Evolutionary conservation across 192 early-diverging fungal species (phyloP).

Genomic region (Mortierella claussenii): DNA sequence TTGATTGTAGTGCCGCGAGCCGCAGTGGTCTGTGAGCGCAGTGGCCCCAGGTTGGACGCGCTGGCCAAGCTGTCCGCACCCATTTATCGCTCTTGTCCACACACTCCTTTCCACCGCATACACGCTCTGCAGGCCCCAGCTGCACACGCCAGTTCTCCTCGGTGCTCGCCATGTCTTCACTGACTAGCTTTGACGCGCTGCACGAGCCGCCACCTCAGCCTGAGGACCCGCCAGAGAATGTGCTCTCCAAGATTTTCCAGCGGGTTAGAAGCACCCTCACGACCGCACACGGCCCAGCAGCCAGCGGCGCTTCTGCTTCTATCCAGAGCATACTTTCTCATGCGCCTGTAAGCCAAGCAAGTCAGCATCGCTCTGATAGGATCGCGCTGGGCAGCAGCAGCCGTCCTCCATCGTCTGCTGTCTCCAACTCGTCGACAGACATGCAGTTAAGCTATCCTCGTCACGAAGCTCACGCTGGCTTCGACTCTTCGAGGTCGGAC

Average conservation of each 20-base stretch:
- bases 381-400: background rate
- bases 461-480: conserved; percentile 15
- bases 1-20: no score
- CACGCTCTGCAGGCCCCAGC: no score
- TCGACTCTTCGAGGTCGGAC: conserved; percentile 12
- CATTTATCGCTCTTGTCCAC: no score
- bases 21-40: no score
- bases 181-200: conserved; percentile 47
- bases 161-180: conserved; percentile 17
- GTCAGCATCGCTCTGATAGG: background rate
- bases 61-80: no score
- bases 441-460: background rate
- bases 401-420: background rate
- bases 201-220: conserved; percentile 35
- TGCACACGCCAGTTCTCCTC: no score
- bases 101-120: no score
- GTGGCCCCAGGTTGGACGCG: no score
- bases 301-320: conserved; percentile 1
- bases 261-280: conserved; percentile 60
- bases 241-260: conserved; percentile 65
- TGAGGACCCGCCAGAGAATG: conserved; percentile 56
- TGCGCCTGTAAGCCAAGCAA: background rate
- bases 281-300: conserved; percentile 8
- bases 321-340: background rate
- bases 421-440: background rate